phyloP scores from a whole-genome alignment of 1,284 basidiomycete genomes.

The Singerocomus rubriflavus region DNA sequence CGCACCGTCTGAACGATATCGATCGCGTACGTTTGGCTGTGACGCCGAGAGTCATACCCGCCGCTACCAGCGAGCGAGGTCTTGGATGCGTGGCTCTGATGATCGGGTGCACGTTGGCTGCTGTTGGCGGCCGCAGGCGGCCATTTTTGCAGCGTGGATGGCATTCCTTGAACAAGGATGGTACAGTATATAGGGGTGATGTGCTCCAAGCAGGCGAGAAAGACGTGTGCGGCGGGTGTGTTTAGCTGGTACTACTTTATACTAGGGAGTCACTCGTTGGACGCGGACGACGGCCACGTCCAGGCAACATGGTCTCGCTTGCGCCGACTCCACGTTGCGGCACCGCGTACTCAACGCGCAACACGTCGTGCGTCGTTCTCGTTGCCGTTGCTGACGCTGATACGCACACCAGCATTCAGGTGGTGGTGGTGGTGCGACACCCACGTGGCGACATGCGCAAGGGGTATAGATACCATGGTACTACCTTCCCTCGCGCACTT shows the following conservation, averaged over 20 bases:
- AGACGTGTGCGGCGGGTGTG: conserved; percentile 1
- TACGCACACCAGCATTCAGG: conserved; percentile 6
- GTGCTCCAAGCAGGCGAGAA: not conserved
- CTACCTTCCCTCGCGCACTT: not conserved
- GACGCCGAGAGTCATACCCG: not conserved
- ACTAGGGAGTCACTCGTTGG: conserved; percentile 1
- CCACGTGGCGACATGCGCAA: conserved; percentile 22
- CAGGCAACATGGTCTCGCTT: conserved; percentile 17
- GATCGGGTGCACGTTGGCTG: conserved; percentile 8
- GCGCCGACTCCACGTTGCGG: conserved; percentile 24
- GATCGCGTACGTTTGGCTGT: conserved; percentile 24
- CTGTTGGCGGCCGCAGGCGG: conserved; percentile 10
- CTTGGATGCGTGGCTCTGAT: not conserved
- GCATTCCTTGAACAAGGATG: conserved; percentile 10
- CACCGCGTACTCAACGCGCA: conserved; percentile 18
- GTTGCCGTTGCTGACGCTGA: conserved; percentile 4
- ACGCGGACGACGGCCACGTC: conserved; percentile 12
- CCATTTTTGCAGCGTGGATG: conserved; percentile 23
- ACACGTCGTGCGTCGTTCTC: conserved; percentile 17
- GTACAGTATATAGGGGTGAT: not conserved
- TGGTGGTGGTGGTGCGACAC: conserved; percentile 15
- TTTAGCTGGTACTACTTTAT: conserved; percentile 13
- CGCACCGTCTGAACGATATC: conserved; percentile 32
- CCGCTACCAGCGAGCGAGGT: not conserved
- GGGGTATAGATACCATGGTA: conserved; percentile 24